Conservation (phyloP, 352 stramenopile genomes). For the Globisporangium megalacanthum region DNA sequence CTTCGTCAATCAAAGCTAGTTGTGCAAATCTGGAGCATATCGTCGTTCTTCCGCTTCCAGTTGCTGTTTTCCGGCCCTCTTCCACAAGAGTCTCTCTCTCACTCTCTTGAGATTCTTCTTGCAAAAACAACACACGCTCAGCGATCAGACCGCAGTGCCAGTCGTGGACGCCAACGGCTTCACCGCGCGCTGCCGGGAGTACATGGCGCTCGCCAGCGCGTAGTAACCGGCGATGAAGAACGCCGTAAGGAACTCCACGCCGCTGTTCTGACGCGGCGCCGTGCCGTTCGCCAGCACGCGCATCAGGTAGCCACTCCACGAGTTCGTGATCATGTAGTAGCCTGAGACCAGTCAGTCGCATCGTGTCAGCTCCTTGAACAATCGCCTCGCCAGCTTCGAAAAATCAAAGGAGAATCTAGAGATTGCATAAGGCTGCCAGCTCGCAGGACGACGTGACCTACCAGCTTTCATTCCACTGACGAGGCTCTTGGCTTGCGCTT, state of each 20-base stretch:
- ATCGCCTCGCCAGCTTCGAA: too few species aligned
- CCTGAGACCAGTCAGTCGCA: slow-evolving; percentile 10
- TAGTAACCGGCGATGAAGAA: slow-evolving; percentile 31
- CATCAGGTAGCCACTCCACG: slow-evolving; percentile 39
- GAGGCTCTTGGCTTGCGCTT: slow-evolving; percentile 41
- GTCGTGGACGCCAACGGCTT: not conserved
- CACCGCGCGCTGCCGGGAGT: slow-evolving; percentile 29
- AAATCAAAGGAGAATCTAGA: too few species aligned
- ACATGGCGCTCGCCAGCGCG: slow-evolving; percentile 18
- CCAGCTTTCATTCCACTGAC: slow-evolving; percentile 44
- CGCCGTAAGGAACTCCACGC: slow-evolving; percentile 50
- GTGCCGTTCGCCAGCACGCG: slow-evolving; percentile 60
- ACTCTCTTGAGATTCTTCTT: too few species aligned
- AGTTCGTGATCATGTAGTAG: slow-evolving; percentile 60
- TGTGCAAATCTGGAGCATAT: too few species aligned
- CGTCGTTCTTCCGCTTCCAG: too few species aligned
- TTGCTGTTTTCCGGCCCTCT: too few species aligned
- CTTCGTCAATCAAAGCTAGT: too few species aligned
- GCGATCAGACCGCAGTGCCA: not conserved
- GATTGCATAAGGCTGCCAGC: too few species aligned
- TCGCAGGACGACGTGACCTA: not conserved
- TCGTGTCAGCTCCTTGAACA: too few species aligned
- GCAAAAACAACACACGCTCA: too few species aligned
- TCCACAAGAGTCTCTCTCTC: too few species aligned
- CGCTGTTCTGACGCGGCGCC: slow-evolving; percentile 51